These are phyloP conservation scores for Rhizophora apiculata DNA, from an alignment of 345 rosid species.

Conservation along the genomic window DNA sequence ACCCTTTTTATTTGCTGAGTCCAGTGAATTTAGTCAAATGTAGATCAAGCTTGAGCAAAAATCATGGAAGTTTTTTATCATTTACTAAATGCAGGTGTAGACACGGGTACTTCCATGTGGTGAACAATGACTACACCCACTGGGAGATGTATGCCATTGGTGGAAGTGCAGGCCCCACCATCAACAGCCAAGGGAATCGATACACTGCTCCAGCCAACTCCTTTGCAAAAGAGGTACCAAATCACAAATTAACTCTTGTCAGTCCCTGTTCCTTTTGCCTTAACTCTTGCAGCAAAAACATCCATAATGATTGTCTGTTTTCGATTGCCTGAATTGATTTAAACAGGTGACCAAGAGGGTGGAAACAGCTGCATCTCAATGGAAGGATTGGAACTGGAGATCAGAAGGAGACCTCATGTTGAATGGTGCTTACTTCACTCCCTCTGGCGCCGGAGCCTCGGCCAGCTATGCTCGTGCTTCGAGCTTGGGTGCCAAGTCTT, in stretches of 20 bases:
- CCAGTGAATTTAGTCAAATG: too few species aligned
- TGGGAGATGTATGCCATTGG: slow-evolving; percentile 99
- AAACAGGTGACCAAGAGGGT: slow-evolving; percentile 92
- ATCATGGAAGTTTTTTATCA: too few species aligned
- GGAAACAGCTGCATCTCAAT: slow-evolving; percentile 46
- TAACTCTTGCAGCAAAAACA: neutral
- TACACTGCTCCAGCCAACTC: slow-evolving; percentile 71
- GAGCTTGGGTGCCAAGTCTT: slow-evolving; percentile 86
- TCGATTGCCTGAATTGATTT: neutral
- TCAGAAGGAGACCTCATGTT: slow-evolving; percentile 84
- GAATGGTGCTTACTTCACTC: slow-evolving; percentile 85
- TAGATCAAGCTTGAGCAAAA: too few species aligned
- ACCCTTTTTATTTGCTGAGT: too few species aligned
- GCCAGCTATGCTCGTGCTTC: slow-evolving; percentile 88
- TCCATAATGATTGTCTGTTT: neutral
- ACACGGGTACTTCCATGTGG: slow-evolving; percentile 94
- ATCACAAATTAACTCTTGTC: neutral
- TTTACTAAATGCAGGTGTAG: slow-evolving; percentile 60
- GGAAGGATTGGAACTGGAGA: slow-evolving; percentile 92
- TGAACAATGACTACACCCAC: slow-evolving; percentile 94
- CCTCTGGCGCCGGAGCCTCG: slow-evolving; percentile 80
- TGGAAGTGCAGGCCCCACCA: slow-evolving; percentile 89
- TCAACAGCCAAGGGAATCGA: slow-evolving; percentile 95
- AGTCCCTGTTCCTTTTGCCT: neutral
- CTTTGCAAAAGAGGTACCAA: slow-evolving; percentile 83